Base-by-base conservation (phyloP, 257 asterid genomes). In the Jacaranda copaia region DNA sequence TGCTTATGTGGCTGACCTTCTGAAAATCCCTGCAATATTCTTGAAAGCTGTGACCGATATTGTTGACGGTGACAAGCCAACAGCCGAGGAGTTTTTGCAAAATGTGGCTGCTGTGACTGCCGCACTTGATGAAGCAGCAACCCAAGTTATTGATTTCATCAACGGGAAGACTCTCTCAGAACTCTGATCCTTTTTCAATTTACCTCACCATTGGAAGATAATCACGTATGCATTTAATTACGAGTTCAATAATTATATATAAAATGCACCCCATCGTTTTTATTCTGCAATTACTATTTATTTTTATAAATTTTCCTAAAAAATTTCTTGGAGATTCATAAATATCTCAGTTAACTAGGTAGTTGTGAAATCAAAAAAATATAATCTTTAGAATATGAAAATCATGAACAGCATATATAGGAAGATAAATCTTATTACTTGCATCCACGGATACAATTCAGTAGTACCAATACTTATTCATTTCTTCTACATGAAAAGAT, bases 1-100 rank as follows among this genome's bases (percentile, higher is more conserved):
- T 55, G 96, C 91, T 67, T 90, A 90, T 79, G 96, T 88, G 59
- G 91, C 93, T 36, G 96, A 86, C 79, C 90, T 90, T 79, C 72
- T 90, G 67, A 80, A 85, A 74, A 89, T 88, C 52, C 93, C 96
- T n/a, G 86, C 73, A 49, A 86, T 88, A 70, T 88, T 86, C 68
- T 43, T 88, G 62, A 90, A 90, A 79, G 92, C 88, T 14, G 90
- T 89, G 79, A 89, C 95, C 0, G 95, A 88, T 70, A 81, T 89
- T 16, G 79, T 88, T 25, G 96, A 90, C 77, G 96, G 91, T 8
- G 86, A 88, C 64, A 90, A 82, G 69, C 96, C 96, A 59, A 86
- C 96, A 9, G n/a, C 92, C 11, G 96, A 88, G 58, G 96, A 90
- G 60, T 88, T 86, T 75, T 58, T 85, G 80, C 86, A 83, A 83